Conservation (phyloP, 2,329 filamentous ascomycete species). For the Diaporthe longicolla region DNA sequence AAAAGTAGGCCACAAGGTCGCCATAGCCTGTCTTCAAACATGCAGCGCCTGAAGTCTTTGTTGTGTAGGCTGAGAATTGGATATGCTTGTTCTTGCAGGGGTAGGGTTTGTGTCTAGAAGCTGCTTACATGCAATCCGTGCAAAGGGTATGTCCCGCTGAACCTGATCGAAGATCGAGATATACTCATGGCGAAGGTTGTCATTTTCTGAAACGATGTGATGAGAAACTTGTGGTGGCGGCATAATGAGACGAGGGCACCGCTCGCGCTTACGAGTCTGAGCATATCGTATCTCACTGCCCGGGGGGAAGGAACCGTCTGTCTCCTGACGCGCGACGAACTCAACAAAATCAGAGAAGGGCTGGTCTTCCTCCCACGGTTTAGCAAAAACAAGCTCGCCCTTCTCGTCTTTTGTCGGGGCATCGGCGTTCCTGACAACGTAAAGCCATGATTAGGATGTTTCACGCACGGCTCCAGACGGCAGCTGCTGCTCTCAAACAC, state of each 20-base stretch:
- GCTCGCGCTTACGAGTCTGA: conserved; percentile 74
- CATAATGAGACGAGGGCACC: background rate
- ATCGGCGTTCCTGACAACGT: conserved; percentile 60
- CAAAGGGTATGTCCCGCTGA: conserved; percentile 77
- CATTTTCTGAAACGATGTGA: conserved; percentile 71
- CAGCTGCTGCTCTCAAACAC: background rate
- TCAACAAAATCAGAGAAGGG: conserved; percentile 74
- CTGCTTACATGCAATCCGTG: conserved; percentile 70
- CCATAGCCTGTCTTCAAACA: too few relatives aligned
- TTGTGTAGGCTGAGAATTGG: too few relatives aligned
- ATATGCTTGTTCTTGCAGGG: too few relatives aligned
- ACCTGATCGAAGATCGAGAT: conserved; percentile 72
- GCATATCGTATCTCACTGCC: conserved; percentile 75
- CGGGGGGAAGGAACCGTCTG: conserved; percentile 48
- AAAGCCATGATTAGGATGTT: conserved; percentile 18
- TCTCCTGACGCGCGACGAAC: conserved; percentile 72
- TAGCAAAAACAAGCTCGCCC: conserved; percentile 71
- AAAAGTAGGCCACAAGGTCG: too few relatives aligned
- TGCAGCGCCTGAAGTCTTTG: too few relatives aligned
- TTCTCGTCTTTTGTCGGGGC: conserved; percentile 61
- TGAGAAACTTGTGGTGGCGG: conserved; percentile 9
- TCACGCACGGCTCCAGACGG: conserved; percentile 2
- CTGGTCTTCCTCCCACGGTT: conserved; percentile 78
- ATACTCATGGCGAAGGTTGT: conserved; percentile 85
- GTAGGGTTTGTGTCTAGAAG: too few relatives aligned